Conservation (phyloP, 2,329 filamentous ascomycete genomes). For the Capronia epimyces region DNA sequence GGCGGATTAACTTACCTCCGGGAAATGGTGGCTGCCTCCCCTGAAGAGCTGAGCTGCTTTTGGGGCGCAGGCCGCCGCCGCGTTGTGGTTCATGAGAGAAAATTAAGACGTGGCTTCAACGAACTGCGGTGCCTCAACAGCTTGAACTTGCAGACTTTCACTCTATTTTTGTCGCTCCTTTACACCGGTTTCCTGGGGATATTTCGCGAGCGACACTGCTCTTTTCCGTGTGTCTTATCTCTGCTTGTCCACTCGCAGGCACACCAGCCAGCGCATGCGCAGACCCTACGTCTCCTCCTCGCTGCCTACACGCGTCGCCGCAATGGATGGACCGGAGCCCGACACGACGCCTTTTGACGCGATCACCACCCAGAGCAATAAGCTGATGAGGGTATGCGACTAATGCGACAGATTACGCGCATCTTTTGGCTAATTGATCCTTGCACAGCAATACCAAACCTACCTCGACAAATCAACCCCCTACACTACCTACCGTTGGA, state of each 20-base stretch:
- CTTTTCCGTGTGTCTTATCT: not conserved
- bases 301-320: conserved; percentile 24
- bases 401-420: not conserved
- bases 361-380: conserved; percentile 72
- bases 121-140: conserved; percentile 6
- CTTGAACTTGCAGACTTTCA: not conserved
- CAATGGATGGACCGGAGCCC: conserved; percentile 80
- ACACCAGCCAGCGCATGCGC: conserved; percentile 17
- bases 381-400: conserved; percentile 38
- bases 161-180: not conserved
- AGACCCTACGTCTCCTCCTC: conserved; percentile 18
- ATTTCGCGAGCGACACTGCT: not conserved
- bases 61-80: conserved; percentile 3
- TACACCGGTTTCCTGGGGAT: not conserved
- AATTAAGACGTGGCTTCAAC: conserved; percentile 24
- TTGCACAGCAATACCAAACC: conserved; percentile 75
- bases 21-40: too few species aligned
- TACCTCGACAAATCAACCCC: conserved; percentile 92
- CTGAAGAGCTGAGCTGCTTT: too few species aligned
- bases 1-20: conserved; percentile 2
- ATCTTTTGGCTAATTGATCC: not conserved
- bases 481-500: conserved; percentile 83
- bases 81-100: too few species aligned
- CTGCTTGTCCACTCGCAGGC: not conserved
- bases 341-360: conserved; percentile 89